Evolutionary conservation across 176 grass and related monocot species (phyloP), one percentile per base, ranked within the genome.

Genomic region (Phyllostachys edulis): DNA sequence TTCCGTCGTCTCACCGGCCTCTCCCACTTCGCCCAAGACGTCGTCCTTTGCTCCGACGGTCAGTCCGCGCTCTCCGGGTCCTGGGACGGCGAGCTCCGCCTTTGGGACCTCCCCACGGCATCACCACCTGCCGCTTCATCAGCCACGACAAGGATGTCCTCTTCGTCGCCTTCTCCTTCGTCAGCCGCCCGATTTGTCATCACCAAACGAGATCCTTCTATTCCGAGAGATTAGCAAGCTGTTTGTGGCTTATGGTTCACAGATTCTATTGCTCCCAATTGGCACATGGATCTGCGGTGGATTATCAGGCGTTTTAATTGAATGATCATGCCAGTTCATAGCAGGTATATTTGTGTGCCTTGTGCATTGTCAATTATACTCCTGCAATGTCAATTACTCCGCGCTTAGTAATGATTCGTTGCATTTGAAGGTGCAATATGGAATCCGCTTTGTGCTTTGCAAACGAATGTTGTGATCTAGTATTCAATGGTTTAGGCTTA

Each of bases 151-250:
- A 97, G 82, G 91, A 94, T 75, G 87, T 97, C 49, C 57, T 97
- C 74, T 97, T 89, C 73, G 91, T 97, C 29, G 90, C 94, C 49
- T 97, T 97, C 84, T 97, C 94, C 69, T 80, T 90, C 47, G 94
- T 94, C 79, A 94, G 94, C 71, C 91, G 91, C 56, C 91, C 94
- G 89, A 94, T 97, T n/a, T n/a, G 38, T 95, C 96, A 79, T 98
- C 96, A 44, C 92, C 96, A 88, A 98, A 98, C 88, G 96, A 92
- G 16, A 98, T 98, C 67, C 96, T 98, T 86, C 84, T 98, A 20
- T 98, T 98, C 74, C 91, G 91, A 49, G 96, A 98, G 90, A 89
- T 98, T 84, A 98, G 96, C 91, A 98, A 98, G 82, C 75, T 98
- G 76, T 82, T 98, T 76, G 96, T 95, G 76, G 93, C 96, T 78